These are phyloP conservation scores for Elsinoe ampelina DNA, from an alignment of 2,329 filamentous ascomycete species.

Conservation along the genomic window DNA sequence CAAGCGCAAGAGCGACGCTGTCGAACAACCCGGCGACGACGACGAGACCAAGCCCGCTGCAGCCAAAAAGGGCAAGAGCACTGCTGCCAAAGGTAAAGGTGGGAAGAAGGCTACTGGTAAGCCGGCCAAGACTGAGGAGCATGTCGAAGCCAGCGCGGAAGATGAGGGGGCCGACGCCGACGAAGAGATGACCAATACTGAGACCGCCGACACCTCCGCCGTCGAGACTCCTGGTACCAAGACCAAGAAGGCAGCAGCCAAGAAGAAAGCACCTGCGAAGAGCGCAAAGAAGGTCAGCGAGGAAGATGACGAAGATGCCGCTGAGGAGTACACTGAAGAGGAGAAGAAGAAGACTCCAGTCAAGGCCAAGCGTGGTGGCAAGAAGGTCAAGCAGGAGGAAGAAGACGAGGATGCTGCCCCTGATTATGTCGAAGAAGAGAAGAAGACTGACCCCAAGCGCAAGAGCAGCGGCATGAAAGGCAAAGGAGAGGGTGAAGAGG, in stretches of 20 bases:
- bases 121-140: neutral
- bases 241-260: conserved; percentile 1
- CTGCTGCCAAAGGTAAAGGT: neutral
- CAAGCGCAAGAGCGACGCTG: conserved; percentile 18
- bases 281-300: neutral
- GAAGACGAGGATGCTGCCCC: neutral
- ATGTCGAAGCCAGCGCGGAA: neutral
- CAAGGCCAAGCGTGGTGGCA: neutral
- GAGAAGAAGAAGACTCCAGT: neutral
- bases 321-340: neutral
- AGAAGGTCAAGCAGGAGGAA: neutral
- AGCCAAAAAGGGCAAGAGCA: neutral
- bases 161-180: conserved; percentile 1
- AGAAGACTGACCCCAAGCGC: neutral
- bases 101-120: neutral
- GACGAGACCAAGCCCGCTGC: conserved; percentile 10
- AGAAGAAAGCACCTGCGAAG: neutral
- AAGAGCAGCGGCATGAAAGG: neutral
- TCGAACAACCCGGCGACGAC: conserved; percentile 11
- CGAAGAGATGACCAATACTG: conserved; percentile 5
- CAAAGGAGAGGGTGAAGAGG: neutral
- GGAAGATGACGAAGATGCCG: neutral
- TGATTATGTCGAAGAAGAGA: neutral
- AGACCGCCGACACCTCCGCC: neutral
- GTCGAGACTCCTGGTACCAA: neutral